phyloP scores from a whole-genome alignment of 768 basidiomycete genomes.

The Strobilomyces dryophilus region DNA sequence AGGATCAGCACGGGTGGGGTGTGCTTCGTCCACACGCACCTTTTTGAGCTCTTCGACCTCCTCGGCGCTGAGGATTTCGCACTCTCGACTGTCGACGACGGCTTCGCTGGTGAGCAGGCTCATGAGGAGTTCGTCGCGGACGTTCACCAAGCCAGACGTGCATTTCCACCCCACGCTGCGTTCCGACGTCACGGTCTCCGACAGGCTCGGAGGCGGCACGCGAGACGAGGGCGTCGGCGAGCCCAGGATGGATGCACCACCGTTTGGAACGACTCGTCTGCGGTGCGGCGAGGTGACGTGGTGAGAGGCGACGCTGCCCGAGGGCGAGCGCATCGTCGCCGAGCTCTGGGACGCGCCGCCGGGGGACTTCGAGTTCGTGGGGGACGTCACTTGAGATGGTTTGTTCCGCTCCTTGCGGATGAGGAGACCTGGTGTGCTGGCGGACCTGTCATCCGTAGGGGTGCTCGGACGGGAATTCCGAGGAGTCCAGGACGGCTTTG shows the following conservation, averaged over 20 bases:
- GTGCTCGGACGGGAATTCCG: constrained; percentile 35
- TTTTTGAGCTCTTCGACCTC: constrained; percentile 70
- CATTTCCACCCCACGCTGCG: constrained; percentile 38
- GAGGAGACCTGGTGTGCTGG: constrained; percentile 32
- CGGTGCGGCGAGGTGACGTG: constrained; percentile 20
- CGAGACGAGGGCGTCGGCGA: constrained; percentile 40
- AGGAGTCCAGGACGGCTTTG: constrained; percentile 46
- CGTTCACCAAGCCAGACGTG: constrained; percentile 44
- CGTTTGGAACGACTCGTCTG: constrained; percentile 12
- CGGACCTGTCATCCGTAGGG: constrained; percentile 22
- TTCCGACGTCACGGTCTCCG: constrained; percentile 35
- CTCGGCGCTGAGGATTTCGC: constrained; percentile 70
- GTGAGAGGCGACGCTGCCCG: constrained; percentile 24
- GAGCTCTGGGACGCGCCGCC: constrained; percentile 25
- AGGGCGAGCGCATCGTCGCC: constrained; percentile 20
- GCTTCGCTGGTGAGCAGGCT: constrained; percentile 92
- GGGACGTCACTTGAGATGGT: constrained; percentile 19
- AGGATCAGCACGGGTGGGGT: not conserved
- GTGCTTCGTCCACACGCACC: constrained; percentile 37
- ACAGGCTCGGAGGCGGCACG: constrained; percentile 26
- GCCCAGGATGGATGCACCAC: constrained; percentile 8
- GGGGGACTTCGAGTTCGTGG: constrained; percentile 15
- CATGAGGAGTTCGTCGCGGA: constrained; percentile 81
- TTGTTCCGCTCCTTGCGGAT: constrained; percentile 51
- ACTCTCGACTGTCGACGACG: constrained; percentile 83